Base-by-base conservation (phyloP, 2,329 filamentous ascomycete genomes). In the Malbranchea zuffiana region DNA sequence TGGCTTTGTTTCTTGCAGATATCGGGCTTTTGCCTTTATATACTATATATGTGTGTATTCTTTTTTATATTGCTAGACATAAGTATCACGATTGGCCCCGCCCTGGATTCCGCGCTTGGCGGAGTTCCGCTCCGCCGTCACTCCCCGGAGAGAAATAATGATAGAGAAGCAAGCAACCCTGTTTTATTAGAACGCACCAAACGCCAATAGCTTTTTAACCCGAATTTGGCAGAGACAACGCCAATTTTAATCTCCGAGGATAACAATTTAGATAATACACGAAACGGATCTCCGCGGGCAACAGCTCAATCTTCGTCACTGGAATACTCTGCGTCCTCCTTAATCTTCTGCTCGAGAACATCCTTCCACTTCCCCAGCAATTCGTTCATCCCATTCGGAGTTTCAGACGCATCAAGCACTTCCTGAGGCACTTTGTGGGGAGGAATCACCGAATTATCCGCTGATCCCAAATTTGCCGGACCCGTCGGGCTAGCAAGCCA, bases 381-480 rank as follows among this genome's bases (percentile, higher is more conserved):
- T 60, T 93, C 86, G 43, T 79, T 71, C 64, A 96, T 71, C 0
- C 80, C 81, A 3, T 81, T 82, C 38, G 82, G 75, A 3, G 82
- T 81, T 1, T 71, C 71, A 19, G 71, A 72, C 2, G 75, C 75
- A 51, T 79, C 75, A 2, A 95, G 87, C 2, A 96, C 85, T 49
- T 98, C 90, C 57, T 80, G 86, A 1, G 90, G 90, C 49, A 98
- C 36, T 23, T 31, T 33, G 21, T 39, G 29, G 13, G 28, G 24
- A 10, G 28, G 27, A 6, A 39, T 39, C 16, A 33, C 11, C 4
- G 36, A 39, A 18, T 29, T 33, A 15, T 81, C 46, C 74, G 78
- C 55, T 95, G 92, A 48, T 7, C 81, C 82, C 55, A 85, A 90
- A 1, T 87, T 87, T 43, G 88, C 82, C 0, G 87, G 85, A 47